These are phyloP conservation scores for Gremmenia infestans DNA, from an alignment of 2,329 filamentous ascomycete genomes.

Conservation along the genomic window DNA sequence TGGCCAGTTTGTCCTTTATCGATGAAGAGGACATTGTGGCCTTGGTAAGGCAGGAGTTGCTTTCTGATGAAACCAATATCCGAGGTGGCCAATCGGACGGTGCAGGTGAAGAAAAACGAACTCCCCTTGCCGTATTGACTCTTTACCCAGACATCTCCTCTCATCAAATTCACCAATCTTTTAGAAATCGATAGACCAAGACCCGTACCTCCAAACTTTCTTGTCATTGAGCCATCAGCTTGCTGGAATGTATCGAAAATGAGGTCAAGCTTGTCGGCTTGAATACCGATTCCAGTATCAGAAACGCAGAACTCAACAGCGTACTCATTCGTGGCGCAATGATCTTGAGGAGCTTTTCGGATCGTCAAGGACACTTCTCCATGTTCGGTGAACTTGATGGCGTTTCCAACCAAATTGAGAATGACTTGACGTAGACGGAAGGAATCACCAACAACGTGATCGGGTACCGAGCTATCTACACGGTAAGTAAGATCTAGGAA, in stretches of 20 bases:
- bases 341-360: constrained; percentile 60
- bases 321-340: constrained; percentile 70
- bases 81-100: constrained; percentile 76
- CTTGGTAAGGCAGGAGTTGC: constrained; percentile 83
- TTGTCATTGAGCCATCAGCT: constrained; percentile 92
- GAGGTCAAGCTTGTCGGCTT: constrained; percentile 87
- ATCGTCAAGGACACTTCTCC: constrained; percentile 96
- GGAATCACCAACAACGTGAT: constrained; percentile 92
- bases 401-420: constrained; percentile 93
- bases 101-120: constrained; percentile 94
- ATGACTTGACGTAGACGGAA: constrained; percentile 97
- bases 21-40: constrained; percentile 89
- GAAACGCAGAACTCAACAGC: constrained; percentile 94
- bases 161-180: constrained; percentile 91
- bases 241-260: constrained; percentile 99
- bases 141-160: constrained; percentile 92
- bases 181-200: constrained; percentile 93
- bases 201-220: constrained; percentile 92
- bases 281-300: constrained; percentile 95
- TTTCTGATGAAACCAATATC: constrained; percentile 75
- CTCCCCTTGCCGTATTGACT: constrained; percentile 88
- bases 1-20: constrained; percentile 81
- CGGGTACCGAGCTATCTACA: constrained; percentile 87
- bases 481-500: constrained; percentile 89
- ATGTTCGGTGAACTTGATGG: constrained; percentile 97